Percentiles rank a stretch among this genome's conserved stretches.
Evolutionary conservation across 1,284 basidiomycete genomes (phyloP).

Genomic region (Ustilago bromivora): DNA sequence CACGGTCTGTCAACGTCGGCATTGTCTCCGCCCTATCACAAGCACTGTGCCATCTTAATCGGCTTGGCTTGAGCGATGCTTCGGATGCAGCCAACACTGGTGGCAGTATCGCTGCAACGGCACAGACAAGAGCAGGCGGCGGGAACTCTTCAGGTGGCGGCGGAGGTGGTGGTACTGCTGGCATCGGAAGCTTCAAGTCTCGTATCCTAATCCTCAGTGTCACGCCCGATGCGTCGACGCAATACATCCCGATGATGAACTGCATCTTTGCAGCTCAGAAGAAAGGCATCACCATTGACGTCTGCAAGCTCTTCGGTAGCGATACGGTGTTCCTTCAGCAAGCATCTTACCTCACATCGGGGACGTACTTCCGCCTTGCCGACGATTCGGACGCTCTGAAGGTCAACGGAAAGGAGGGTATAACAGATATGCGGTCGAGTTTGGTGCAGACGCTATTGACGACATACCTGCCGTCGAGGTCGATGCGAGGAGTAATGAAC

Average conservation of each 20-base stretch:
- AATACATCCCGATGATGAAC: conserved; percentile 98
- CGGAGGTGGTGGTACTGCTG: conserved; percentile 10
- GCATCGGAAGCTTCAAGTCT: conserved; percentile 45
- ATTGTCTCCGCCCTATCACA: conserved; percentile 54
- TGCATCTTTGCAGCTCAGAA: conserved; percentile 99
- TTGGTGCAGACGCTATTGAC: conserved; percentile 61
- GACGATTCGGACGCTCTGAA: conserved; percentile 85
- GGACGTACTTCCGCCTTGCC: conserved; percentile 87
- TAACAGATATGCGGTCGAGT: conserved; percentile 38
- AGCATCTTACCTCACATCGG: conserved; percentile 92
- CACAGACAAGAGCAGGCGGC: conserved; percentile 35
- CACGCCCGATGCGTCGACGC: conserved; percentile 85
- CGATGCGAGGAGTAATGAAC: conserved; percentile 81
- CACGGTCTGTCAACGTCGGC: conserved; percentile 43
- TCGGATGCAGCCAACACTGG: conserved; percentile 31
- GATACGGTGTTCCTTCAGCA: conserved; percentile 97
- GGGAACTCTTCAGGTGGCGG: conserved; percentile 11
- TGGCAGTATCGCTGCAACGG: conserved; percentile 26
- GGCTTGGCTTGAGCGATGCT: conserved; percentile 36
- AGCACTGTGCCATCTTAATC: conserved; percentile 54
- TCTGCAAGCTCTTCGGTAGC: conserved; percentile 88
- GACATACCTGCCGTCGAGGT: conserved; percentile 65
- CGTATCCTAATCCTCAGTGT: conserved; percentile 91
- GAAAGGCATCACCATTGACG: conserved; percentile 92
- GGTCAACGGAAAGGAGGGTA: conserved; percentile 49